These are phyloP conservation scores for Spergularia bocconei DNA, from an alignment of 148 eudicot species.

Conservation along the genomic window DNA sequence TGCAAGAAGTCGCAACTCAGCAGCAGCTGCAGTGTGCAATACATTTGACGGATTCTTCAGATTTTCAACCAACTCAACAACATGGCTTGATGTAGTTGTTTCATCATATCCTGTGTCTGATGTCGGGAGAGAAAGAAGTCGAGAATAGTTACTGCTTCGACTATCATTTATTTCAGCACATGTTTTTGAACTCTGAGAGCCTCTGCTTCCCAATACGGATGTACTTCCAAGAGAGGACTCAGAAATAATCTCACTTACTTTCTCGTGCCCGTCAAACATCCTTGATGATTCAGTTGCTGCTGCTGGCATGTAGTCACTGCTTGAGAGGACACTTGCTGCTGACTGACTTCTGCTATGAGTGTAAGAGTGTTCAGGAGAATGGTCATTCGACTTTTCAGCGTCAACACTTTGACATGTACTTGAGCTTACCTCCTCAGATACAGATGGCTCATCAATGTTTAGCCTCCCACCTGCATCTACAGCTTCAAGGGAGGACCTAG, in stretches of 20 bases:
- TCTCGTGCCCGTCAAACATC: slow-evolving; percentile 42
- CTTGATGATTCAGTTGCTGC: slow-evolving; percentile 42
- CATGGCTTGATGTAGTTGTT: slow-evolving; percentile 48
- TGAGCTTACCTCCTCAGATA: slow-evolving; percentile 38
- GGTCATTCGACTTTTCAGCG: slow-evolving; percentile 36
- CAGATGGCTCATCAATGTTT: slow-evolving; percentile 30
- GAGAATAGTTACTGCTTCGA: slow-evolving; percentile 39
- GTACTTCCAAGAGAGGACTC: slow-evolving; percentile 33
- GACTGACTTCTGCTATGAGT: slow-evolving; percentile 83
- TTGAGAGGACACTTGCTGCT: slow-evolving; percentile 62
- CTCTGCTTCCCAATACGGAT: slow-evolving; percentile 37
- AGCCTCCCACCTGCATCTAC: slow-evolving; percentile 42
- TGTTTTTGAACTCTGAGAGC: slow-evolving; percentile 46
- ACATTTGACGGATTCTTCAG: slow-evolving; percentile 48
- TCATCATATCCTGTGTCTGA: slow-evolving; percentile 48
- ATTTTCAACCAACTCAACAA: slow-evolving; percentile 51
- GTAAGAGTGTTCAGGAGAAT: slow-evolving; percentile 63
- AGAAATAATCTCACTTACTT: slow-evolving; percentile 44
- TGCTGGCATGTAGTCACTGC: slow-evolving; percentile 49
- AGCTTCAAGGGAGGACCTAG: slow-evolving; percentile 47
- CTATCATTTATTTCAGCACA: slow-evolving; percentile 35
- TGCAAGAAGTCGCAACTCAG: slow-evolving; percentile 65
- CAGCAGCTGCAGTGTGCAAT: slow-evolving; percentile 58
- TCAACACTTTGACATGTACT: slow-evolving; percentile 27
- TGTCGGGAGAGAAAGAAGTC: slow-evolving; percentile 37